These are phyloP conservation scores for Neurospora sp. DNA, from an alignment of 495 filamentous ascomycete species.

Conservation along the genomic window DNA sequence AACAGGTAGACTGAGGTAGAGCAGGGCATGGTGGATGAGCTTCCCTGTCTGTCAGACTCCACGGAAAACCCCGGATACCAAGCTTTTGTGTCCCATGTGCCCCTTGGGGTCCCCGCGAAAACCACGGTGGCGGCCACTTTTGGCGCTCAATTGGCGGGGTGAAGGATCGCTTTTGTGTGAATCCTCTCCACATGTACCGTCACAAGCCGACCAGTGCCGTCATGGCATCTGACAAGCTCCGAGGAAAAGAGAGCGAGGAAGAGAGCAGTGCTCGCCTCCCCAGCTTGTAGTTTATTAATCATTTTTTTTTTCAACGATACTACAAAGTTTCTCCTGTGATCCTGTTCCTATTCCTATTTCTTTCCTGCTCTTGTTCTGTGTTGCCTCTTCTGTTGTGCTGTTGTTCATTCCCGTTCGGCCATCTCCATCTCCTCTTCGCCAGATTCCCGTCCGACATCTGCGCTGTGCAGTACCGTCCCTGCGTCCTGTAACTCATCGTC, in stretches of 20 bases:
- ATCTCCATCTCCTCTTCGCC: neutral
- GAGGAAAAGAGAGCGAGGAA: neutral
- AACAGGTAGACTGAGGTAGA: no score
- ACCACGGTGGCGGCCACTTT: neutral
- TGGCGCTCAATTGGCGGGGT: constrained; percentile 5
- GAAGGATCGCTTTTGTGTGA: neutral
- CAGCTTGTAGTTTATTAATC: neutral
- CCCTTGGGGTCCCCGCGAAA: constrained; percentile 1
- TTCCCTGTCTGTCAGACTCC: neutral
- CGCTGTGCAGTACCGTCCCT: neutral
- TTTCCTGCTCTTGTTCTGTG: neutral
- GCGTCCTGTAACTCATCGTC: neutral
- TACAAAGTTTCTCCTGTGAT: neutral
- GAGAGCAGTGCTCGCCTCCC: neutral
- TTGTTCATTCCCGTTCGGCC: neutral
- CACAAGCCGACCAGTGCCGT: constrained; percentile 27
- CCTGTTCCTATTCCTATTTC: neutral
- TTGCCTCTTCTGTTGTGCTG: neutral
- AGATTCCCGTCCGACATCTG: neutral
- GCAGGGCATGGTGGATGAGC: neutral
- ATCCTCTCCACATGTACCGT: constrained; percentile 15
- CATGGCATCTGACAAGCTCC: constrained; percentile 1
- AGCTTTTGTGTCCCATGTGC: constrained; percentile 1
- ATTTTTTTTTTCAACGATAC: neutral
- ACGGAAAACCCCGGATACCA: constrained; percentile 1